Evolutionary conservation across 202 grass and related monocot genomes (phyloP), one percentile per base, ranked within the genome.

Genomic region (Carex arenaria): DNA sequence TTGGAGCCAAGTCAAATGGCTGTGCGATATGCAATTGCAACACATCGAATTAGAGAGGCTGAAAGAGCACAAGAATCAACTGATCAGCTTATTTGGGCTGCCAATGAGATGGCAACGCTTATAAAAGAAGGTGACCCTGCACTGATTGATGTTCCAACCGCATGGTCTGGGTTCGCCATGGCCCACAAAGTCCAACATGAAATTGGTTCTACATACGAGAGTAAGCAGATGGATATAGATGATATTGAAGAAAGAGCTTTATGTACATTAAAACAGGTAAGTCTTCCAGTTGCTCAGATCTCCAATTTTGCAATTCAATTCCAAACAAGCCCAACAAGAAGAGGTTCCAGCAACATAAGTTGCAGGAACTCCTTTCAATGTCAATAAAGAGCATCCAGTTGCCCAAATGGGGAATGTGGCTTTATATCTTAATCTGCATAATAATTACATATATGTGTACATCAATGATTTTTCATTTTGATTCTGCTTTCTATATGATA

Each of bases 1-100:
- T 87, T 95, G 67, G 96, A 98, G 81, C 96, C 96, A 78, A 93
- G 85, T 88, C 93, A 98, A 86, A 98, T 95, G 96, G 87, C 96
- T 85, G 88, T 88, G 67, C 83, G 96, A 67, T 98, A 93, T 92
- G 92, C 93, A 81, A 92, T 95, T 83, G 93, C 96, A 83, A 75
- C 87, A 80, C 96, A 98, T 85, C 90, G 96, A 84, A 92, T 98
- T 78, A 98, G 90, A 89, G 96, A 95, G 87, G 91, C 93, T 64
- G 77, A 89, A 84, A 93, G 89, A 82, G 88, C 85, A 67, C 96
- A 93, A 81, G 83, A 80, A 84, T 89, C 91, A 65, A 88, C 81
- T 19, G 91, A 98, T 75, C 96, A 98, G 77, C 93, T 98, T 87
- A 47, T 84, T 32, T 98, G 96, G 96, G 93, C 93, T 86, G 78